phyloP scores from a whole-genome alignment of 2,329 filamentous ascomycete species.

The Xylariaceae sp. region DNA sequence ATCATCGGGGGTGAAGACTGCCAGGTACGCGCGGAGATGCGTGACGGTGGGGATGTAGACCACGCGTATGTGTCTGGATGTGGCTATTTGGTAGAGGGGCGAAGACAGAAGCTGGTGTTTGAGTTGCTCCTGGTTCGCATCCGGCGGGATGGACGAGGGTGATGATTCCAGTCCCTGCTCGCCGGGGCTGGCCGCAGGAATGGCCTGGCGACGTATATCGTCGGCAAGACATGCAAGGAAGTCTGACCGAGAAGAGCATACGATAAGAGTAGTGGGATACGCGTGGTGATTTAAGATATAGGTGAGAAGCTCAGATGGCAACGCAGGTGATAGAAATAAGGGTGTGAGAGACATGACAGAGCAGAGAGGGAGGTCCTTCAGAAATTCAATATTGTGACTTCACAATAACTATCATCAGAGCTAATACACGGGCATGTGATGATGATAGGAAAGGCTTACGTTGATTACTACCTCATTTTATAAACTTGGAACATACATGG shows the following conservation, averaged over 20 bases:
- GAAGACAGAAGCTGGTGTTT: slow-evolving; percentile 57
- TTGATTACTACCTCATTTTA: neutral
- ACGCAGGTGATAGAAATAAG: slow-evolving; percentile 54
- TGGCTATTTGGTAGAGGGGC: slow-evolving; percentile 69
- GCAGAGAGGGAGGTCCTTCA: neutral
- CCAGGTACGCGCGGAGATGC: slow-evolving; percentile 75
- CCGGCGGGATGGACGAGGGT: slow-evolving; percentile 10
- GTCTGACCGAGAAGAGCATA: slow-evolving; percentile 66
- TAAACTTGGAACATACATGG: neutral
- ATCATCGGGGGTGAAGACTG: slow-evolving; percentile 51
- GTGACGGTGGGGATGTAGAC: slow-evolving; percentile 76
- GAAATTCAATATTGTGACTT: slow-evolving; percentile 12
- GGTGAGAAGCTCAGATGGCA: slow-evolving; percentile 64
- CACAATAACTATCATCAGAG: slow-evolving; percentile 12
- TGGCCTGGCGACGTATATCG: slow-evolving; percentile 42
- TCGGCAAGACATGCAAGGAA: slow-evolving; percentile 65
- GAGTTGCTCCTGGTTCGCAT: slow-evolving; percentile 17
- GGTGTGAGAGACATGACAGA: slow-evolving; percentile 24
- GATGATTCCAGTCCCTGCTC: slow-evolving; percentile 3
- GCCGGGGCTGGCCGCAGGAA: neutral
- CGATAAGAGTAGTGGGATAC: slow-evolving; percentile 66
- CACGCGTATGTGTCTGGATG: slow-evolving; percentile 69
- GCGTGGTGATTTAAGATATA: slow-evolving; percentile 61
- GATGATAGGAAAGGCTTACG: neutral
- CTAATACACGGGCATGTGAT: neutral